Base-by-base conservation (phyloP, 2,329 filamentous ascomycete genomes). In the Whalleya microplaca region DNA sequence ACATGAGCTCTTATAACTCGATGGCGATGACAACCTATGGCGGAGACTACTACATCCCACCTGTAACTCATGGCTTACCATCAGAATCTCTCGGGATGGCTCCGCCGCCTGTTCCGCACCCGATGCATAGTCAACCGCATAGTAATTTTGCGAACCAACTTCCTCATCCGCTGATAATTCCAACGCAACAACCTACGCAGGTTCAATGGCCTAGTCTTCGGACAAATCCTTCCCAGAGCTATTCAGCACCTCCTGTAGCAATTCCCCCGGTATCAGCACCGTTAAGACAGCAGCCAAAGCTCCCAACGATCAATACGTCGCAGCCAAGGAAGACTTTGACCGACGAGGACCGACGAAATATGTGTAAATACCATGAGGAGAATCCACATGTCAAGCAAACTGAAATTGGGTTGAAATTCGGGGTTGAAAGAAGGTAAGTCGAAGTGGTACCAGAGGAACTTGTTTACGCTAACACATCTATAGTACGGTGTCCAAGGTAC, bases 401-500 rank as follows among this genome's bases (percentile, higher is more conserved):
- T 18, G 94, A 98, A 70, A 99, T 99, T 75, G 95, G 95, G 76
- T 89, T 88, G 56, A 87, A 92, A 72, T 99, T 99, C 76, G 94
- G 93, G 37, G 95, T 99, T 50, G 95, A 99, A 78, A 82, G 95
- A 88, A 98, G 95, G 95, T 98, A 87, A 73, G 78, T 53, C 61
- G 21, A 51, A 56, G 16, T 48, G 48, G 29, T 51, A 65, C 50
- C 21, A 29, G 50, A 51, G 41, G 32, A 41, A 57, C 51, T 29
- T 29, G 41, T 21, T 42, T 56, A 42, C 56, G 68, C 69, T 75
- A 67, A 75, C 69, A 41, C 18, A 52, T 47, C 41, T 68, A 54
- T 73, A 99, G 95, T 78, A 99, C 95, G 47, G 95, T 99, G n/a
- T 99, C 95, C 52, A 99, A 99, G 73, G 95, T 98, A 53, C 76